These are phyloP conservation scores for Lodderomyces elongisporus DNA, from an alignment of 1,139 yeast species.

Conservation along the genomic window DNA sequence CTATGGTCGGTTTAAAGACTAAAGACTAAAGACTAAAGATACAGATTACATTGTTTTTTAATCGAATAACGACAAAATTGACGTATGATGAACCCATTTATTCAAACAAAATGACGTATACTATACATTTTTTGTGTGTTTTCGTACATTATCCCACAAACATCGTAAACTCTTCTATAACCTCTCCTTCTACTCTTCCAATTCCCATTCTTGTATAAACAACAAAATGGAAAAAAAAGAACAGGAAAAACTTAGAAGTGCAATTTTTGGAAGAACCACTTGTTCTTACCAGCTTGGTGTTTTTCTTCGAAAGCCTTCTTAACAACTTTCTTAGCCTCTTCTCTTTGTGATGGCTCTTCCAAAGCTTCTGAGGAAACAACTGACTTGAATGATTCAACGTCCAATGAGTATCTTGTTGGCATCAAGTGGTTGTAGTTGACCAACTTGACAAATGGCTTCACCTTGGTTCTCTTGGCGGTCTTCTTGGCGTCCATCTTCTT, in stretches of 20 bases:
- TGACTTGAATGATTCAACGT: constrained; percentile 91
- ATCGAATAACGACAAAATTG: too few relatives aligned
- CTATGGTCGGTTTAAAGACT: too few relatives aligned
- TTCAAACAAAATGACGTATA: too few relatives aligned
- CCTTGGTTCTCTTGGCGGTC: constrained; percentile 95
- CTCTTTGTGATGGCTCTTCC: constrained; percentile 97
- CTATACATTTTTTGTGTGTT: too few relatives aligned
- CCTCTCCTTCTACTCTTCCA: too few relatives aligned
- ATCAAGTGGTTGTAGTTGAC: constrained; percentile 99
- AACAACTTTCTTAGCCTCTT: constrained; percentile 98
- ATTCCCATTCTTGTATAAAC: too few relatives aligned
- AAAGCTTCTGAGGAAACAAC: constrained; percentile 91
- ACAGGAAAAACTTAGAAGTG: constrained; percentile 91
- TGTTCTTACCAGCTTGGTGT: constrained; percentile 99
- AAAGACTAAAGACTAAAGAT: too few relatives aligned
- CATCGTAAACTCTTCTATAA: too few relatives aligned
- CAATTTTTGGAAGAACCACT: constrained; percentile 99
- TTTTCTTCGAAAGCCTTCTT: constrained; percentile 99
- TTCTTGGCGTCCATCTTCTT: constrained; percentile 94
- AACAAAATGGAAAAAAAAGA: too few relatives aligned
- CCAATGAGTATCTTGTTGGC: constrained; percentile 99
- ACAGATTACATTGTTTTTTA: too few relatives aligned
- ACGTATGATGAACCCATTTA: too few relatives aligned
- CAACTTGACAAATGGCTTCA: constrained; percentile 99
- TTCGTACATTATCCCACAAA: too few relatives aligned